phyloP scores from a whole-genome alignment of 2,329 filamentous ascomycete species.

The Penicillium sp. region DNA sequence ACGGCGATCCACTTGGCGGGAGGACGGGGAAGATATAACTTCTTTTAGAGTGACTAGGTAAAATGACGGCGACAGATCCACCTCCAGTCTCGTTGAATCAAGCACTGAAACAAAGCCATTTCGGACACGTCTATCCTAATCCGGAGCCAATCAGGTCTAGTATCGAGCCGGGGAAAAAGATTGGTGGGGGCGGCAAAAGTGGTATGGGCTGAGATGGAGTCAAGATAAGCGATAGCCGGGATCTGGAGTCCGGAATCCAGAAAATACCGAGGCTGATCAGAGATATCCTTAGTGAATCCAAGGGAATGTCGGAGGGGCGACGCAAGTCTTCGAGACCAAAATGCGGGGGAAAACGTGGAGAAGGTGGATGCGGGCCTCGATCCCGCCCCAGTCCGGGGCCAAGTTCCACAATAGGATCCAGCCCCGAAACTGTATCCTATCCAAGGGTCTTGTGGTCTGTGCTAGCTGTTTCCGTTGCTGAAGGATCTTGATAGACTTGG shows the following conservation, averaged over 20 bases:
- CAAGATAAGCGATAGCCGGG: conserved; percentile 14
- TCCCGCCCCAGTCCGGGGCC: conserved; percentile 1
- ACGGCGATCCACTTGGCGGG: not conserved
- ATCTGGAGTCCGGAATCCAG: conserved; percentile 14
- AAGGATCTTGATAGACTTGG: not conserved
- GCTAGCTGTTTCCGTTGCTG: not conserved
- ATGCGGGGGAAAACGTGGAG: conserved; percentile 27
- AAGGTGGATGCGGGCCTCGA: conserved; percentile 13
- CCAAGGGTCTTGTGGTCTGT: too few relatives aligned
- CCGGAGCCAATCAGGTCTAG: conserved; percentile 1
- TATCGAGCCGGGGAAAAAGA: not conserved
- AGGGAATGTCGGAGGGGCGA: conserved; percentile 7
- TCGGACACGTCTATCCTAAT: not conserved
- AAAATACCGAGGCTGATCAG: conserved; percentile 29
- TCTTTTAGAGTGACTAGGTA: not conserved
- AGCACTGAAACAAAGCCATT: not conserved
- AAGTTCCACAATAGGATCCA: conserved; percentile 13
- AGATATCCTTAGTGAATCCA: conserved; percentile 10
- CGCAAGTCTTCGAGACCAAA: conserved; percentile 7
- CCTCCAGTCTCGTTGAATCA: not conserved
- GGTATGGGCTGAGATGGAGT: not conserved
- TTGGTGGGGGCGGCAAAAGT: not conserved
- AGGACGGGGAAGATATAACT: not conserved
- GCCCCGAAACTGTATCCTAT: conserved; percentile 16
- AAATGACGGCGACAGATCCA: not conserved